Evolutionary conservation across 2,329 filamentous ascomycete genomes (phyloP), one percentile per base, ranked within the genome.

Genomic region (Colletotrichum zoysiae): DNA sequence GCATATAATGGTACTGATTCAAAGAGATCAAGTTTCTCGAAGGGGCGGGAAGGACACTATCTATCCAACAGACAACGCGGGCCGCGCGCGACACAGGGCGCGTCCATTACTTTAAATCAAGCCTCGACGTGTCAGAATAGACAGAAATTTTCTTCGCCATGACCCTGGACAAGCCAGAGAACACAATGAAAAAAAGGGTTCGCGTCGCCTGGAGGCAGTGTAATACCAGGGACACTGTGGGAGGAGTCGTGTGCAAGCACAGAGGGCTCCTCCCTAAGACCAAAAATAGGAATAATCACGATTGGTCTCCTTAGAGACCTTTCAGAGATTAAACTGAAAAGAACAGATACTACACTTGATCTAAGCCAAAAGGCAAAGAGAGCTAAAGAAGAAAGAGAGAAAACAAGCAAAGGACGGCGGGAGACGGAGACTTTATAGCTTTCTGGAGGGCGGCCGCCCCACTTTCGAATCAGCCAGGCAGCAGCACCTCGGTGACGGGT

Each of bases 271-370:
- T 79, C 80, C 82, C 88, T 76, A 73, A 77, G 71, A 82, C 76
- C 86, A 93, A 93, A 92, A 93, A 95, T 94, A 88, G 87, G 91
- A 90, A 89, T 93, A 95, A 95, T 93, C 91, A 90, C 86, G 86
- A 88, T 88, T 89, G 86, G 86, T 86, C 86, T 86, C 90, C 87
- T 85, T 93, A 89, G 90, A 87, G 86, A 86, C 87, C 88, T 94
- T 93, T 92, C 92, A 95, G 92, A 92, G 91, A 94, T 95, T 95
- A 95, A 95, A 94, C 93, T 95, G 91, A 94, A 93, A 94, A 95
- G 92, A 95, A 95, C 92, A 94, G 92, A 93, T 94, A 94, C 92
- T 94, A 94, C 91, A 94, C 91, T 93, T 94, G 92, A 94, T 94
- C 92, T 94, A 93, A 93, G 90, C 90, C 87, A 89, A 87, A 87